These are phyloP conservation scores for Canavalia gladiata DNA, from an alignment of 306 rosid species.

Conservation along the genomic window DNA sequence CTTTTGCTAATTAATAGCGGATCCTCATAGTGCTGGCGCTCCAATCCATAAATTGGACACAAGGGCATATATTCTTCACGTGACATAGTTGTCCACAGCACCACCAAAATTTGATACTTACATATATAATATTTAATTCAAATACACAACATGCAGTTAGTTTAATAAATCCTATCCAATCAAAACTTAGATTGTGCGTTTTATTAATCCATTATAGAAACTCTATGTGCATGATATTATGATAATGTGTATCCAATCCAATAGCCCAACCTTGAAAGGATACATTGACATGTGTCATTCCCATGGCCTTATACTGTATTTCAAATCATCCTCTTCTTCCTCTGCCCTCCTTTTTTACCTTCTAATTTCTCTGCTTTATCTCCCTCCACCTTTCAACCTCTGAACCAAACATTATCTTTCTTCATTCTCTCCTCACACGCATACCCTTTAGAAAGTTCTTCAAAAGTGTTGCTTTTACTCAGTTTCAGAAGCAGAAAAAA, in stretches of 20 bases:
- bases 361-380: neutral
- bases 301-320: slow-evolving; percentile 65
- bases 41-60: neutral
- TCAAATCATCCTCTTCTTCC: slow-evolving; percentile 48
- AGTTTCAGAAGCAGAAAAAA: neutral
- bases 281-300: slow-evolving; percentile 70
- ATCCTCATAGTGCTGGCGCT: neutral
- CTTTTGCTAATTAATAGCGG: neutral
- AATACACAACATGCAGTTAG: neutral
- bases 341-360: neutral
- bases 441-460: slow-evolving; percentile 21
- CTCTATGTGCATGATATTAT: neutral
- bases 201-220: neutral
- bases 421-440: neutral
- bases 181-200: neutral
- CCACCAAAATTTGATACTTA: slow-evolving; percentile 14
- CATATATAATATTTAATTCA: neutral
- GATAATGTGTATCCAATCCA: neutral
- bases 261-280: neutral
- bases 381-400: slow-evolving; percentile 49
- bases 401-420: slow-evolving; percentile 31
- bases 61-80: slow-evolving; percentile 12
- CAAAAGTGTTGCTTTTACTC: slow-evolving; percentile 23
- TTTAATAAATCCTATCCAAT: neutral
- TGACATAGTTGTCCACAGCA: neutral